Evolutionary conservation across 2,329 filamentous ascomycete species (phyloP).

Genomic region (Apiospora marii): DNA sequence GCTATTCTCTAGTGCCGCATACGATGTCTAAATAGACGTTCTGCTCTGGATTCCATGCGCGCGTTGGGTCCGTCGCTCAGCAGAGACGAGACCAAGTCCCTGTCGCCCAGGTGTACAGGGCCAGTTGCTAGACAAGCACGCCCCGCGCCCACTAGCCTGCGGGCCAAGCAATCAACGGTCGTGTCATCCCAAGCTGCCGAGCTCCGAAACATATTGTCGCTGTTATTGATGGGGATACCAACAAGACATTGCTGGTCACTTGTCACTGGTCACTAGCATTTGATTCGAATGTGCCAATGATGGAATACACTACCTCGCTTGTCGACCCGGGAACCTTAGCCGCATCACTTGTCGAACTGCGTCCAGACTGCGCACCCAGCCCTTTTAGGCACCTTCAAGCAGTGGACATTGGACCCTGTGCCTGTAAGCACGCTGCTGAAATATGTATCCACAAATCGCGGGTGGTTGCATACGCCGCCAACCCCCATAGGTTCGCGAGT

Average conservation of each 20-base stretch:
- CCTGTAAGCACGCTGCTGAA: background rate
- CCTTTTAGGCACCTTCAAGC: background rate
- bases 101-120: background rate
- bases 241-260: background rate
- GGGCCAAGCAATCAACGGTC: background rate
- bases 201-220: background rate
- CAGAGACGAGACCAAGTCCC: background rate
- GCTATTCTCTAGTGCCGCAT: background rate
- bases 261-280: no score
- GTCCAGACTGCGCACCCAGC: no score
- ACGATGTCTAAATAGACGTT: background rate
- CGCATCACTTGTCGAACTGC: background rate
- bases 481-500: background rate
- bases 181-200: constrained; percentile 1
- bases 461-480: constrained; percentile 1
- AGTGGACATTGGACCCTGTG: background rate
- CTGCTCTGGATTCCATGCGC: background rate
- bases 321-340: background rate
- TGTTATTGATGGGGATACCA: background rate
- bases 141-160: background rate
- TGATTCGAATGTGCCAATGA: background rate
- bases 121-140: no score
- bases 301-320: background rate
- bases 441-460: background rate
- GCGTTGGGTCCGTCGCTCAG: no score